Conservation (phyloP, 352 stramenopile genomes). For the Thraustochytrium sp. region DNA sequence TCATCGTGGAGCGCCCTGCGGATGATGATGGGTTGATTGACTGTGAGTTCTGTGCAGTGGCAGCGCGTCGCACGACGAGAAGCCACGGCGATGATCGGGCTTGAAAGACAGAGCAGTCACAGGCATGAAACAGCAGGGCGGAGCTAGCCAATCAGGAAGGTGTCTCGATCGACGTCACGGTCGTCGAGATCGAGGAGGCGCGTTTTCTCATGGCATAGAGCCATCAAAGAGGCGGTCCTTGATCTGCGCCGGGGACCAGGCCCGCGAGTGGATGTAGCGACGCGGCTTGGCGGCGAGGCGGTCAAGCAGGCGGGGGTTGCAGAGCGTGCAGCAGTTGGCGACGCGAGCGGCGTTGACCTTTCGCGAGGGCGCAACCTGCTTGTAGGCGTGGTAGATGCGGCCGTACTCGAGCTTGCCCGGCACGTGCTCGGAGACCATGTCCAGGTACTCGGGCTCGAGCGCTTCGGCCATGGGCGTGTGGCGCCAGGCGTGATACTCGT, state of each 20-base stretch:
- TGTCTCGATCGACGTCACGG: too few species aligned
- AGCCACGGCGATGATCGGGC: too few species aligned
- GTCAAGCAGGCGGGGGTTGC: neutral
- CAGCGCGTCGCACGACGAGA: too few species aligned
- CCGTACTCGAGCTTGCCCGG: neutral
- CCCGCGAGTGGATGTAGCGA: neutral
- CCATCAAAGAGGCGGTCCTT: neutral
- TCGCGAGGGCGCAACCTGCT: neutral
- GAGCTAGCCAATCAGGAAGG: too few species aligned
- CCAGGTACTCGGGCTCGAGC: neutral
- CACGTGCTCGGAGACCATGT: neutral
- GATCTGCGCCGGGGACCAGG: neutral
- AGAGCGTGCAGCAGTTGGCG: conserved; percentile 4
- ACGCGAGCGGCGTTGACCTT: conserved; percentile 20
- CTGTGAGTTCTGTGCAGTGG: too few species aligned
- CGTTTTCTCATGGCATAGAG: too few species aligned
- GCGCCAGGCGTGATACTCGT: conserved; percentile 27
- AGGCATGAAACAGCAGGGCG: too few species aligned
- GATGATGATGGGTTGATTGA: too few species aligned
- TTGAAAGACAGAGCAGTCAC: too few species aligned
- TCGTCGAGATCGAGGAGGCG: too few species aligned
- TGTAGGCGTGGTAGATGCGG: neutral
- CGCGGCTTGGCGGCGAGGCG: neutral
- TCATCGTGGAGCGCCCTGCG: too few species aligned
- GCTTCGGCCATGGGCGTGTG: neutral